Evolutionary conservation across 106 monocot species (phyloP).

Genomic region (Acanthochlamys bracteata): DNA sequence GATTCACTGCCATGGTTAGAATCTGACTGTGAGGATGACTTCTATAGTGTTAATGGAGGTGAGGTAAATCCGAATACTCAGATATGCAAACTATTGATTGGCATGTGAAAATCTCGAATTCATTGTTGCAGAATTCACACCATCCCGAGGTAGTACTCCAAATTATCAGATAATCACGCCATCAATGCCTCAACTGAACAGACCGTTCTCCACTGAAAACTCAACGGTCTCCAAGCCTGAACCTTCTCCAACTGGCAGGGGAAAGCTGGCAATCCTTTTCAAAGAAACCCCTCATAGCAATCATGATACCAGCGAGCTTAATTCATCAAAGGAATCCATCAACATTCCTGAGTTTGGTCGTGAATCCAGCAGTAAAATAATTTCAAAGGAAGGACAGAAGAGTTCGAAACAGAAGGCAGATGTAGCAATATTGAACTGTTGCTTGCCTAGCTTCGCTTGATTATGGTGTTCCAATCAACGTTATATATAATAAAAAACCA

Average conservation of each 20-base stretch:
- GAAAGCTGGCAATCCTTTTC: constrained; percentile 38
- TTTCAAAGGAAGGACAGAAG: constrained; percentile 12
- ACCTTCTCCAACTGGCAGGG: too few species aligned
- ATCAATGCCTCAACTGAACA: constrained; percentile 13
- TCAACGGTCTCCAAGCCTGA: background rate
- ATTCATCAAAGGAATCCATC: background rate
- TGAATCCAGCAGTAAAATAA: constrained; percentile 15
- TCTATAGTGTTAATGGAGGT: constrained; percentile 94
- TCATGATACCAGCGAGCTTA: background rate
- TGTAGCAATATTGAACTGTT: constrained; percentile 33
- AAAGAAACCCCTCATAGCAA: constrained; percentile 10
- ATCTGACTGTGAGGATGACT: constrained; percentile 86
- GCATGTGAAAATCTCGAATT: background rate
- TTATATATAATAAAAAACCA: background rate
- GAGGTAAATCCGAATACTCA: background rate
- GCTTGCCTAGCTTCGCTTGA: constrained; percentile 34
- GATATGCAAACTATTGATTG: background rate
- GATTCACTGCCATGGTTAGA: constrained; percentile 70
- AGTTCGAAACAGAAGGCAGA: constrained; percentile 23
- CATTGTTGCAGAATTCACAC: constrained; percentile 56
- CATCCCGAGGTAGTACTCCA: constrained; percentile 59
- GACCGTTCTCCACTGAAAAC: constrained; percentile 10
- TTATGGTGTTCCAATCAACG: background rate
- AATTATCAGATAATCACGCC: constrained; percentile 21
- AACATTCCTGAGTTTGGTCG: constrained; percentile 2